These are phyloP conservation scores for Suillus bovinus DNA, from an alignment of 768 basidiomycete genomes.

Conservation along the genomic window DNA sequence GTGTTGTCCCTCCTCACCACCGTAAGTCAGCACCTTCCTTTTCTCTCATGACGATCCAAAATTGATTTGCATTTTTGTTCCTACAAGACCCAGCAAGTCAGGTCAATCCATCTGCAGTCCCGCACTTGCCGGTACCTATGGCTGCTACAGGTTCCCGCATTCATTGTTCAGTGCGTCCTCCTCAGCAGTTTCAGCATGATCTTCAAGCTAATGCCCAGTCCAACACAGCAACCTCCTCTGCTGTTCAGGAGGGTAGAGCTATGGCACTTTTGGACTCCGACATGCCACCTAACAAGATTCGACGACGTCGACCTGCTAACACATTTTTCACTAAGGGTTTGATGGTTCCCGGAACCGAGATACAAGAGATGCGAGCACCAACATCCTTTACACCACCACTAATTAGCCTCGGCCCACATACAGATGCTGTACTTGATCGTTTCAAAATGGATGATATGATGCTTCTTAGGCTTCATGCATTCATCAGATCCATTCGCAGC, in stretches of 20 bases:
- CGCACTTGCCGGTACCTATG: neutral
- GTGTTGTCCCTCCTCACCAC: neutral
- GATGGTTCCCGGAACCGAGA: neutral
- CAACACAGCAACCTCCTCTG: neutral
- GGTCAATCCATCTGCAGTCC: neutral
- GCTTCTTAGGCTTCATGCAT: neutral
- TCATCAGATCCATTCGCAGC: slow-evolving; percentile 5
- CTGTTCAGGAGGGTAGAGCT: neutral
- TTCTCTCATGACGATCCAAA: neutral
- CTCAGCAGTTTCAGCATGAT: neutral
- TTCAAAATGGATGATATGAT: slow-evolving; percentile 8
- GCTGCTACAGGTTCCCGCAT: neutral
- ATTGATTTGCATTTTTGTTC: neutral
- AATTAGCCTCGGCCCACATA: slow-evolving; percentile 12
- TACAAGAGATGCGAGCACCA: neutral
- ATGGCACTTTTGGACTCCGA: neutral
- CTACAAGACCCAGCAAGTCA: neutral
- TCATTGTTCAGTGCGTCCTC: neutral
- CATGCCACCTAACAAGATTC: neutral
- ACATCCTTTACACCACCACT: neutral
- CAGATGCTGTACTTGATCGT: slow-evolving; percentile 7
- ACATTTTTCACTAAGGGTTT: neutral
- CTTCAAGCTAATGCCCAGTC: neutral
- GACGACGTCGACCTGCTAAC: neutral
- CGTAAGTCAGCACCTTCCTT: neutral